Conservation (phyloP, 306 rosid genomes). For the Gleditsia sinensis region DNA sequence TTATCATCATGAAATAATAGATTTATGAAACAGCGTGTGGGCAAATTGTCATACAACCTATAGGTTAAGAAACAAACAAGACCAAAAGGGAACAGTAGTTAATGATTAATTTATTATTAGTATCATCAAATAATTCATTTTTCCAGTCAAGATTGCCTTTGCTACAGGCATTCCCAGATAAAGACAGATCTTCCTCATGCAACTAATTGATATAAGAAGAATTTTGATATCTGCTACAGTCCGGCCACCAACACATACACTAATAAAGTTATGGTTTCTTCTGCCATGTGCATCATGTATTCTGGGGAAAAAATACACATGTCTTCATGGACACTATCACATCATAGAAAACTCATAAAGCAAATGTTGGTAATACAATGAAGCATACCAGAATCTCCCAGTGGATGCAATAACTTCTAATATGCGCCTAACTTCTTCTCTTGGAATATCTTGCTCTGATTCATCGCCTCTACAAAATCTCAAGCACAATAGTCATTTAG, state of each 20-base stretch:
- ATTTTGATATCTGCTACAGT: not conserved
- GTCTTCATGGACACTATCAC: not conserved
- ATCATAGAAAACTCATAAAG: not conserved
- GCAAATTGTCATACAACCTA: not conserved
- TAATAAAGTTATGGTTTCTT: not conserved
- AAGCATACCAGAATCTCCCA: slow-evolving; percentile 43
- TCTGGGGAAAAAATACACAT: not conserved
- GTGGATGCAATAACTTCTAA: slow-evolving; percentile 49
- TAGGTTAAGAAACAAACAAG: not conserved
- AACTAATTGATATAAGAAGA: not conserved
- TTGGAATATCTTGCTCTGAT: slow-evolving; percentile 26
- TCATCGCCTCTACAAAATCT: slow-evolving; percentile 30
- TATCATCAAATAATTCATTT: not conserved
- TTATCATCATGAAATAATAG: not conserved
- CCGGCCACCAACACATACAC: not conserved
- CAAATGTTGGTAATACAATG: not conserved
- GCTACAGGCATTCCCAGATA: not conserved
- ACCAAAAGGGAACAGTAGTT: not conserved
- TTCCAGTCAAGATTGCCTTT: not conserved
- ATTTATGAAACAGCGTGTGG: not conserved
- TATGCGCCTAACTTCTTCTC: slow-evolving; percentile 36
- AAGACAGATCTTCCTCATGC: not conserved
- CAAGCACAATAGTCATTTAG: not conserved
- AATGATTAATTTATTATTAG: not conserved
- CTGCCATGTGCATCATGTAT: not conserved